Base-by-base conservation (phyloP, 768 basidiomycete species). In the Lanmaoa pseudosensibilis region DNA sequence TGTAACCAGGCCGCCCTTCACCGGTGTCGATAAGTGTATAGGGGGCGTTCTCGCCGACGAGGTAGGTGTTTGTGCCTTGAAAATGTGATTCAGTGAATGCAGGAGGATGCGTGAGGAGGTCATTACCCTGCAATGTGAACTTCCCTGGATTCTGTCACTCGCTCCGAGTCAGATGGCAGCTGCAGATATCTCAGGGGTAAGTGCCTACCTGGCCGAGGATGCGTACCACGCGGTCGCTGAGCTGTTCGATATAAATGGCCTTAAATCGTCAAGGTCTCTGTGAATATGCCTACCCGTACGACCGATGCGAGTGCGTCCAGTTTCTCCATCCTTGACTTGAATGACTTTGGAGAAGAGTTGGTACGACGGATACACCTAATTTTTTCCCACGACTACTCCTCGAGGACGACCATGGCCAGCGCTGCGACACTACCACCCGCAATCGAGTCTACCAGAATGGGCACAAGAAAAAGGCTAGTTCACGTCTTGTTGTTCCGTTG, bases 31-130 rank as follows among this genome's bases (percentile, higher is more conserved):
- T 69, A 47, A 96, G 85, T 36, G 85, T 82, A 70, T 84, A 92
- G 8, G 90, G 90, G 55, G 84, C 83, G 27, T 74, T 73, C 50
- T 74, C 72, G 23, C 92, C 92, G 44, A 95, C 63, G 58, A 97
- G 77, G 66, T 96, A 97, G 2, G 93, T 94, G 67, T 96, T 94
- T 3, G 94, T 96, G 19, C 93, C 91, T n/a, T 91, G 52, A 8
- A 16, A n/a, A 4, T 19, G 5, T 1, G 18, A n/a, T 16, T 56
- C 12, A 44, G 51, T 34, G 10, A 11, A 13, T 5, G 38, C 5
- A 36, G 5, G 54, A n/a, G 43, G 16, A 39, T 10, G 32, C 18
- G 44, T n/a, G 18, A 46, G 33, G 40, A 45, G 3, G 19, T 21
- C 38, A 19, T 52, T 51, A 87, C 91, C 93, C 77, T 94, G 92